Conservation (phyloP, 768 basidiomycete species). For the Podaxis sp. region DNA sequence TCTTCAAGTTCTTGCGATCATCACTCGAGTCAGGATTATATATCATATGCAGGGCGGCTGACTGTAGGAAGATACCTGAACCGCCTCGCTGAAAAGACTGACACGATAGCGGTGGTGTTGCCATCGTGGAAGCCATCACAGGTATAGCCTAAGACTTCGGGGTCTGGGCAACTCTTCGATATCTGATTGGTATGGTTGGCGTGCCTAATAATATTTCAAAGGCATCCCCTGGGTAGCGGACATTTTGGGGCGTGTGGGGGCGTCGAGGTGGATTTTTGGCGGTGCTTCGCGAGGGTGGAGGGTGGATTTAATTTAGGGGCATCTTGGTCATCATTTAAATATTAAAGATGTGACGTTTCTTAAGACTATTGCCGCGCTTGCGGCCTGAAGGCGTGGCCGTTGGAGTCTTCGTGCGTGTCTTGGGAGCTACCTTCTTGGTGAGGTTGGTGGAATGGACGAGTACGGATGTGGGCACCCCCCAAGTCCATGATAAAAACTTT, state of each 20-base stretch:
- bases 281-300: neutral
- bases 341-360: neutral
- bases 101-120: neutral
- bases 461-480: neutral
- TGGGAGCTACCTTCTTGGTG: neutral
- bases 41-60: neutral
- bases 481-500: neutral
- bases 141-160: neutral
- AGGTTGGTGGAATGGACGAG: neutral
- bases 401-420: neutral
- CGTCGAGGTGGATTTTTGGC: neutral
- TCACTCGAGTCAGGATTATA: neutral
- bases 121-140: neutral
- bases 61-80: neutral
- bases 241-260: neutral
- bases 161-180: neutral
- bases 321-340: neutral
- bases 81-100: neutral
- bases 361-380: neutral
- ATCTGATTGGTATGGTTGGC: neutral
- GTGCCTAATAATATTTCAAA: neutral
- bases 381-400: neutral
- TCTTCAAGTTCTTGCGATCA: neutral
- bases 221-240: neutral
- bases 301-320: conserved; percentile 1